These are phyloP conservation scores for Catunica adiposa DNA, from an alignment of 2,329 filamentous ascomycete genomes.

Conservation along the genomic window DNA sequence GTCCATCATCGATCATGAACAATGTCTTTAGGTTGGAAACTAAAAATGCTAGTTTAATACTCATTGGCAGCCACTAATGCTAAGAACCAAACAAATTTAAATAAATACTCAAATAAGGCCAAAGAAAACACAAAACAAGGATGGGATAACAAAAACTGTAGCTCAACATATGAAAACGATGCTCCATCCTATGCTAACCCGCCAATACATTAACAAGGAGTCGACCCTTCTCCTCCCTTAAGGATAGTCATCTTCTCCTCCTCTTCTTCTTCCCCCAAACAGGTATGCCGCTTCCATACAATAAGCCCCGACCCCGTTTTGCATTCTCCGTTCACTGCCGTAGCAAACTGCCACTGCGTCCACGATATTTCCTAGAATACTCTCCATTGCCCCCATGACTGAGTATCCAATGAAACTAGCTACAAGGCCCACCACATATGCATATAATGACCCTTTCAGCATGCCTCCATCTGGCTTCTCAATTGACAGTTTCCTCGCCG, in stretches of 20 bases:
- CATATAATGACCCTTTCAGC: conserved; percentile 70
- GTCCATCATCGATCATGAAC: no score
- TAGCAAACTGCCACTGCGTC: conserved; percentile 87
- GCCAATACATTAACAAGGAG: neutral
- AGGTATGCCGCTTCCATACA: conserved; percentile 82
- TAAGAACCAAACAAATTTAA: neutral
- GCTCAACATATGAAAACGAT: no score
- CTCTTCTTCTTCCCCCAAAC: conserved; percentile 42
- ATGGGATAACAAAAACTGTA: no score
- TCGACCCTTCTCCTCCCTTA: neutral
- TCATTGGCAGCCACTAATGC: no score
- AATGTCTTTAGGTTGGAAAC: no score
- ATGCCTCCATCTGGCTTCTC: conserved; percentile 34
- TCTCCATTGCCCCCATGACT: conserved; percentile 78
- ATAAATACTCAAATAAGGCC: neutral
- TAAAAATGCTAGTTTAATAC: no score
- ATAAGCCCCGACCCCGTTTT: conserved; percentile 54
- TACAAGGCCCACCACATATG: conserved; percentile 82
- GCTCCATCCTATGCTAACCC: neutral
- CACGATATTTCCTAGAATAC: conserved; percentile 70
- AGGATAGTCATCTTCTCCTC: conserved; percentile 8
- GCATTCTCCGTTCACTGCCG: conserved; percentile 67
- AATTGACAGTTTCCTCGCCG: conserved; percentile 60
- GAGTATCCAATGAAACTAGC: conserved; percentile 93
- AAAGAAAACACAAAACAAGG: neutral